Evolutionary conservation across 208 protist species (phyloP).

Genomic region (Blastocrithidia nonstop): DNA sequence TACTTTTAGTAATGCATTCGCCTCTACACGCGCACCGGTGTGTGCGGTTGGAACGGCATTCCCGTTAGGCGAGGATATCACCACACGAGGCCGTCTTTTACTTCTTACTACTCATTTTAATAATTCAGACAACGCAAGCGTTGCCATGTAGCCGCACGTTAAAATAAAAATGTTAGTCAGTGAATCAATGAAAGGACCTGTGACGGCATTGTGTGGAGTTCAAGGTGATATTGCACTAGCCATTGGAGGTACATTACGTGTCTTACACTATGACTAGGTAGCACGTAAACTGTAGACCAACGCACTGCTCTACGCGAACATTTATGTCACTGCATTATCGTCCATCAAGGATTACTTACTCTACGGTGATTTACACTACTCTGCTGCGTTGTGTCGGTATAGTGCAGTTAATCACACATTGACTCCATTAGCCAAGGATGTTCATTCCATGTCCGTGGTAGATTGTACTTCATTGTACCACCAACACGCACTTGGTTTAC

Average conservation of each 20-base stretch:
- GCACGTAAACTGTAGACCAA: conserved; percentile 37
- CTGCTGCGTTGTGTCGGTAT: conserved; percentile 53
- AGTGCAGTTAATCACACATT: conserved; percentile 63
- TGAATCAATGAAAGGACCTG: conserved; percentile 62
- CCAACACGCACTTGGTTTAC: conserved; percentile 43
- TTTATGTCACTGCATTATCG: conserved; percentile 60
- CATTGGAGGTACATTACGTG: conserved; percentile 71
- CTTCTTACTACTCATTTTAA: conserved; percentile 23
- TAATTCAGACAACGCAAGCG: conserved; percentile 1
- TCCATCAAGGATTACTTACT: conserved; percentile 64
- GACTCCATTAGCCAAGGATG: conserved; percentile 53
- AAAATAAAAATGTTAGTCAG: conserved; percentile 42
- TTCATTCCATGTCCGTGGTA: conserved; percentile 37
- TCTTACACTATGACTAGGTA: conserved; percentile 51
- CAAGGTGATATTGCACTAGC: conserved; percentile 49
- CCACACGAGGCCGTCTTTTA: conserved; percentile 52
- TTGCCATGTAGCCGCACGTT: neutral
- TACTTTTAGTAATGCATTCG: no score
- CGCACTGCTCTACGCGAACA: conserved; percentile 68
- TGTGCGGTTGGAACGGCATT: conserved; percentile 75
- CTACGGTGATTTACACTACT: conserved; percentile 61
- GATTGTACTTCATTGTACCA: conserved; percentile 60
- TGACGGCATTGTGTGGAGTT: conserved; percentile 46
- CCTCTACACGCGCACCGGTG: conserved; percentile 26
- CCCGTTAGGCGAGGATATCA: conserved; percentile 73